These are phyloP conservation scores for Hymenochaete sp. DNA, from an alignment of 1,284 basidiomycete genomes.

Conservation along the genomic window DNA sequence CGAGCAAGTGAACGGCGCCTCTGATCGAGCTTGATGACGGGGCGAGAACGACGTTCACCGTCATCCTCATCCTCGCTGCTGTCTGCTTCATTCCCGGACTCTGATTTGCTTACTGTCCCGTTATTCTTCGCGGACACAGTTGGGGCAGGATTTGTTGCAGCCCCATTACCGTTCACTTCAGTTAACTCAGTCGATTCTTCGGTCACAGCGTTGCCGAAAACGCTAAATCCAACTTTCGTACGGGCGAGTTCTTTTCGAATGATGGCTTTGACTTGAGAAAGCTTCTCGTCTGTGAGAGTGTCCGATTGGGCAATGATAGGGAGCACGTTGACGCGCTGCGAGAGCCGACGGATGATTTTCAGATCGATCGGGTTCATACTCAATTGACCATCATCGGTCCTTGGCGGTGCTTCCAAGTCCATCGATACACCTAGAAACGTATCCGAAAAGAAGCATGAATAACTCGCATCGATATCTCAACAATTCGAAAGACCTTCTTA, in stretches of 20 bases:
- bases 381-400: constrained; percentile 32
- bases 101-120: constrained; percentile 16
- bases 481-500: constrained; percentile 27
- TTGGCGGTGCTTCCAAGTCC: constrained; percentile 24
- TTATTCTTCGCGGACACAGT: constrained; percentile 28
- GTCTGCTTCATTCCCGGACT: constrained; percentile 18
- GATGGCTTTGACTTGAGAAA: constrained; percentile 66
- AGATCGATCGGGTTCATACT: constrained; percentile 70
- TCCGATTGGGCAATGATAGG: constrained; percentile 72
- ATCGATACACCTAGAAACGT: background rate
- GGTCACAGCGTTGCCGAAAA: constrained; percentile 42
- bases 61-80: constrained; percentile 35
- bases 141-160: constrained; percentile 18
- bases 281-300: constrained; percentile 79
- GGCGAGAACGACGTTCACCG: constrained; percentile 43
- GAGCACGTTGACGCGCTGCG: constrained; percentile 63
- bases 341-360: constrained; percentile 63
- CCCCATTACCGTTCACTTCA: constrained; percentile 20
- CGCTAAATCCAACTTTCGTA: constrained; percentile 61
- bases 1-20: constrained; percentile 35
- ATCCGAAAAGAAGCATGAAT: background rate
- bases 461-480: background rate
- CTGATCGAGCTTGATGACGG: constrained; percentile 63
- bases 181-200: no score
- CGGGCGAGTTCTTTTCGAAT: constrained; percentile 54